phyloP scores from a whole-genome alignment of 805 yeast genomes.

The Metschnikowia anglica region DNA sequence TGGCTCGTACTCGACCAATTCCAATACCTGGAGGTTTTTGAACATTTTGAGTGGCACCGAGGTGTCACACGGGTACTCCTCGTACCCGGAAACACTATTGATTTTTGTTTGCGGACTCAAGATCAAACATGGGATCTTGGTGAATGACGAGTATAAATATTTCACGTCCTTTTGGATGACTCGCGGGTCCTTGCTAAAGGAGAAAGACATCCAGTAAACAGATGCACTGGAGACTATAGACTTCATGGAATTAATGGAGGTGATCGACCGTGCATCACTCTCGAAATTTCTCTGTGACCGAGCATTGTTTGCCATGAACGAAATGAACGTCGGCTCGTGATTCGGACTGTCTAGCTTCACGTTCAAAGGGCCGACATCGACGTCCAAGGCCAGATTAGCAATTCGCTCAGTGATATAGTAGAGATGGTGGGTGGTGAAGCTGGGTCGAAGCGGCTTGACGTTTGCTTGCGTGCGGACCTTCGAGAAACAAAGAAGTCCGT shows the following conservation, averaged over 20 bases:
- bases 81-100: conserved; percentile 57
- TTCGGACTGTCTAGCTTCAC: conserved; percentile 57
- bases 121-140: conserved; percentile 63
- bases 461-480: conserved; percentile 30
- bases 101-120: conserved; percentile 60
- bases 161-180: conserved; percentile 49
- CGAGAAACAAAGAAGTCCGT: conserved; percentile 55
- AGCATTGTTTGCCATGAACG: conserved; percentile 60
- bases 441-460: conserved; percentile 54
- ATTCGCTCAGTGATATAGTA: conserved; percentile 61
- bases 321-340: conserved; percentile 53
- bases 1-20: conserved; percentile 58
- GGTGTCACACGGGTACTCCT: conserved; percentile 71
- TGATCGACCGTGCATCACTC: conserved; percentile 48
- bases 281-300: conserved; percentile 39
- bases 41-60: conserved; percentile 63
- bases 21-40: conserved; percentile 61
- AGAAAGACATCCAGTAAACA: conserved; percentile 39
- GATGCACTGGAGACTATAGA: conserved; percentile 47
- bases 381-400: conserved; percentile 46
- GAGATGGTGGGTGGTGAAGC: conserved; percentile 61
- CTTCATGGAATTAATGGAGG: conserved; percentile 58
- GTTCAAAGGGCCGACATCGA: conserved; percentile 61
- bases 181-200: conserved; percentile 42
- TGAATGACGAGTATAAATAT: conserved; percentile 61